Evolutionary conservation across 2,329 filamentous ascomycete species (phyloP).

Genomic region (Nigrospora oryzae): DNA sequence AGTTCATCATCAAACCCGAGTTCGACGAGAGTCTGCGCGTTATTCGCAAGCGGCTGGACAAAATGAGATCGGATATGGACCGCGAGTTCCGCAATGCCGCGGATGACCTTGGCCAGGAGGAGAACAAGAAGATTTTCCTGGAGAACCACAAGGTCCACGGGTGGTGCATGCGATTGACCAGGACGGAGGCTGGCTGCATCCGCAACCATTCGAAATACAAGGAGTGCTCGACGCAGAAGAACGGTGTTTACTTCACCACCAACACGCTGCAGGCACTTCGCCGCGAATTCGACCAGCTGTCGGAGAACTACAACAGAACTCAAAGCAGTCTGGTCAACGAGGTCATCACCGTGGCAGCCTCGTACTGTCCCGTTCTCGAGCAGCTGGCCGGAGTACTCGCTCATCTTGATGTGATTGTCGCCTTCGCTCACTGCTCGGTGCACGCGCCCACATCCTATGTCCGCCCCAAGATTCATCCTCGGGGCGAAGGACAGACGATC

Average conservation of each 20-base stretch:
- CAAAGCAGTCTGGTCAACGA: slow-evolving; percentile 87
- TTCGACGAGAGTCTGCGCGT: slow-evolving; percentile 83
- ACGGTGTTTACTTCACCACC: slow-evolving; percentile 97
- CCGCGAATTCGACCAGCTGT: slow-evolving; percentile 88
- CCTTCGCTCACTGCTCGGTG: slow-evolving; percentile 85
- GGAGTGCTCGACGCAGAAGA: slow-evolving; percentile 97
- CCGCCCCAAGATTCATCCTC: slow-evolving; percentile 79
- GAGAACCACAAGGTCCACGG: slow-evolving; percentile 95
- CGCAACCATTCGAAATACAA: slow-evolving; percentile 84
- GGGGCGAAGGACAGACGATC: slow-evolving; percentile 79
- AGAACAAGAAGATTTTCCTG: slow-evolving; percentile 97
- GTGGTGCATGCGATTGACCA: slow-evolving; percentile 90
- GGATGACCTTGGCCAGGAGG: slow-evolving; percentile 77
- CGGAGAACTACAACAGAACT: slow-evolving; percentile 89
- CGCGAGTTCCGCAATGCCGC: slow-evolving; percentile 70
- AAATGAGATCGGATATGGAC: slow-evolving; percentile 73
- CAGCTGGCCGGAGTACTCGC: slow-evolving; percentile 80
- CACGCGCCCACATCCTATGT: slow-evolving; percentile 91
- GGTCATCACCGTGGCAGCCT: slow-evolving; percentile 86
- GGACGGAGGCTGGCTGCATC: slow-evolving; percentile 86
- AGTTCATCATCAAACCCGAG: slow-evolving; percentile 98
- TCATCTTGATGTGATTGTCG: slow-evolving; percentile 90
- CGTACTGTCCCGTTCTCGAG: slow-evolving; percentile 90
- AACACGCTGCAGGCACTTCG: slow-evolving; percentile 69
- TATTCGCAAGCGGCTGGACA: slow-evolving; percentile 89